phyloP scores from a whole-genome alignment of 148 eudicot species.

The Dianthus caryophyllus region DNA sequence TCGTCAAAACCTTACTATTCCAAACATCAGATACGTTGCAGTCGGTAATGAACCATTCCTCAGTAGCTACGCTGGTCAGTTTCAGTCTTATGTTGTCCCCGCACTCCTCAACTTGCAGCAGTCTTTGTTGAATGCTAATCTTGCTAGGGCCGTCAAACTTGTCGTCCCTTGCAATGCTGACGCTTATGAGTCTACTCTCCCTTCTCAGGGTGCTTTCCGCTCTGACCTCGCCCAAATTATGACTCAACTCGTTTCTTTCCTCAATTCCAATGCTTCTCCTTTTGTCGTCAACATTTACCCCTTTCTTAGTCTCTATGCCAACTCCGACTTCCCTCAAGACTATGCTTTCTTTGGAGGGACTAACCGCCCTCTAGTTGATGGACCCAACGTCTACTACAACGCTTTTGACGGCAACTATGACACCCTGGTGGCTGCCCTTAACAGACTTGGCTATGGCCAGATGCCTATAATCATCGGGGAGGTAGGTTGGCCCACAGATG shows the following conservation, averaged over 20 bases:
- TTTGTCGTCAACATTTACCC: slow-evolving; percentile 88
- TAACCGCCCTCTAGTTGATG: slow-evolving; percentile 63
- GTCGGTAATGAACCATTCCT: slow-evolving; percentile 91
- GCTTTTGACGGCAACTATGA: slow-evolving; percentile 88
- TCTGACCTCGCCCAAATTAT: slow-evolving; percentile 61
- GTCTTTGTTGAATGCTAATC: slow-evolving; percentile 65
- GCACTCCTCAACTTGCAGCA: slow-evolving; percentile 68
- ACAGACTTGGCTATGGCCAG: slow-evolving; percentile 63
- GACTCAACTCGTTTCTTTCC: slow-evolving; percentile 66
- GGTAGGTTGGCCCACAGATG: slow-evolving; percentile 91
- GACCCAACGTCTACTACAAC: slow-evolving; percentile 59
- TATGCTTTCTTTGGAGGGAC: slow-evolving; percentile 82
- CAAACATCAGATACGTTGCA: slow-evolving; percentile 1
- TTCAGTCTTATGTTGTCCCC: slow-evolving; percentile 61
- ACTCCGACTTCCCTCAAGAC: slow-evolving; percentile 83
- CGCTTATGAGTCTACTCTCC: slow-evolving; percentile 66
- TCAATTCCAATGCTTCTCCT: slow-evolving; percentile 71
- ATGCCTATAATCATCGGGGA: slow-evolving; percentile 82
- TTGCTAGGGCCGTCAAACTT: slow-evolving; percentile 57
- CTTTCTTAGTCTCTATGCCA: slow-evolving; percentile 73
- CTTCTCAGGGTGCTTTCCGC: slow-evolving; percentile 81
- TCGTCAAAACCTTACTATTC: neutral
- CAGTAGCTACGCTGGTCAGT: slow-evolving; percentile 59
- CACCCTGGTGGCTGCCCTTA: slow-evolving; percentile 66
- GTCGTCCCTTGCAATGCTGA: slow-evolving; percentile 93